Conservation (phyloP, 495 filamentous ascomycete genomes). For the Thozetella sp. region DNA sequence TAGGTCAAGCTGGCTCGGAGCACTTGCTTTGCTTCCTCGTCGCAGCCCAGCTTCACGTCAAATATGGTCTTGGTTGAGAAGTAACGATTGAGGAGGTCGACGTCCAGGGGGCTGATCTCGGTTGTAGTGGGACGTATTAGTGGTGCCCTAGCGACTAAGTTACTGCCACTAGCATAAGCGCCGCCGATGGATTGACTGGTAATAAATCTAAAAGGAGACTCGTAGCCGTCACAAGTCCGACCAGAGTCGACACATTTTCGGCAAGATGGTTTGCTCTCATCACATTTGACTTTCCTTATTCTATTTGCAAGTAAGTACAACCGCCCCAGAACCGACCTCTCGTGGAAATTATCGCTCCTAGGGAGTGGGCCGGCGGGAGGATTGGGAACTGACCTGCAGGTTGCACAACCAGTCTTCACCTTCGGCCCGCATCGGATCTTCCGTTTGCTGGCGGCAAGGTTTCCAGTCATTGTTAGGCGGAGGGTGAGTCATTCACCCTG, state of each 20-base stretch:
- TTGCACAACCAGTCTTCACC: constrained; percentile 37
- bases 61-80: constrained; percentile 13
- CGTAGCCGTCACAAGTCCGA: constrained; percentile 25
- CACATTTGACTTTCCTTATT: constrained; percentile 31
- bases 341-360: not conserved
- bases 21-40: constrained; percentile 11
- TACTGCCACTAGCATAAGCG: not conserved
- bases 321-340: not conserved
- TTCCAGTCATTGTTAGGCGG: constrained; percentile 21
- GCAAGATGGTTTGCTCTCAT: constrained; percentile 28
- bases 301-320: constrained; percentile 13
- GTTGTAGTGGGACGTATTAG: not conserved
- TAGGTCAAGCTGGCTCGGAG: constrained; percentile 32
- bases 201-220: constrained; percentile 16
- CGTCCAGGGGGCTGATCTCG: constrained; percentile 18
- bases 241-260: constrained; percentile 22
- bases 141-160: not conserved
- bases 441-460: constrained; percentile 21
- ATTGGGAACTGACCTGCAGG: constrained; percentile 32
- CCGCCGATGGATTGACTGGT: constrained; percentile 11
- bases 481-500: not conserved
- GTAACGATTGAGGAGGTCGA: constrained; percentile 10
- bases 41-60: constrained; percentile 9
- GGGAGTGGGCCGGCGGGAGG: not conserved
- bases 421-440: constrained; percentile 23